Evolutionary conservation across 192 early-diverging fungal genomes (phyloP), one percentile per base, ranked within the genome.

Genomic region (Diversispora epigaea): DNA sequence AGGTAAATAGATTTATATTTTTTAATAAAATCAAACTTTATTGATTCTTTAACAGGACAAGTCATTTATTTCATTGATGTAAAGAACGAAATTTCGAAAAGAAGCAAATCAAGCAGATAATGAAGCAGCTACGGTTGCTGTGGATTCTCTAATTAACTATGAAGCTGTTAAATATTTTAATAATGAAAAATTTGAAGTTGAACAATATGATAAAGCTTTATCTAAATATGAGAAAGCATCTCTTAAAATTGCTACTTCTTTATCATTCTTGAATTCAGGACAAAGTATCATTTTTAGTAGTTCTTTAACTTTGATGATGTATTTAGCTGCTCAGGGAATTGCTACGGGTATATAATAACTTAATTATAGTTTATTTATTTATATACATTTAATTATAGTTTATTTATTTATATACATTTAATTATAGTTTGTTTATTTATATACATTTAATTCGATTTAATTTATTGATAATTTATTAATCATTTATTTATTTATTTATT

Each of bases 41-140:
- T 32, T 32, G 25, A 32, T 32, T 32, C 25, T 32, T 32, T 32
- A 32, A 32, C 25, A 32, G 25, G 25, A 32, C 25, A 45, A 4
- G 8, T 46, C 4, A 66, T 44, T 19, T 68, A 25, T 71, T 21
- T 57, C 25, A 11, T 49, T 19, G 25, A 32, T 32, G 2, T 32
- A 45, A 62, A 83, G 84, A 71, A 91, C 90, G 46, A 84, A 88
- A 78, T 91, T 93, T 82, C 90, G 98, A 39, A 91, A 91, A 56
- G 84, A 95, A 61, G 97, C 97, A 86, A 99, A 99, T 78, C 84
- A 88, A 25, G 96, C 98, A 14, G 98, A 99, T 77, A 99, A 98
- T 79, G 81, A 91, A 79, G 98, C 96, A 6, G 96, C 98, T 0
- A 91, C 94, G 7, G 89, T 91, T 5, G 95, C 96, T 6, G 95